Evolutionary conservation across 2,329 filamentous ascomycete species (phyloP).

Genomic region (Trichoderma endophyticum): DNA sequence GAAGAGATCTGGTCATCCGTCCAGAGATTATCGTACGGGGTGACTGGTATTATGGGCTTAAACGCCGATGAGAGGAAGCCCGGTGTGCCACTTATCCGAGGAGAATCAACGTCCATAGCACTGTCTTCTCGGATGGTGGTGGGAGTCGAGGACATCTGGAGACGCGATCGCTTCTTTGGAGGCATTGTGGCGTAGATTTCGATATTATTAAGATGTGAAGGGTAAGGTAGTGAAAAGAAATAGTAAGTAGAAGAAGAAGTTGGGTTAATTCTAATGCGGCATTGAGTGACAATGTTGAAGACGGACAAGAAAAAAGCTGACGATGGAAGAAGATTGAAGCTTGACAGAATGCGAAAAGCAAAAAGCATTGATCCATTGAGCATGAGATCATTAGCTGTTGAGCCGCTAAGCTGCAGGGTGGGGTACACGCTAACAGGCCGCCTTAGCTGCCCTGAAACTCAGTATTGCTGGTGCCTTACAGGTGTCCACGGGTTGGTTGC

Average conservation of each 20-base stretch:
- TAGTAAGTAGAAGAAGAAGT: not conserved
- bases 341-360: not conserved
- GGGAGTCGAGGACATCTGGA: constrained; percentile 56
- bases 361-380: not conserved
- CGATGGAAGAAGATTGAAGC: not conserved
- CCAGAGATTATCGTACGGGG: constrained; percentile 66
- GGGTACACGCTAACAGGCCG: not conserved
- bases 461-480: not conserved
- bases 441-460: not conserved
- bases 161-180: constrained; percentile 65
- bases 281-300: not conserved
- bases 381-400: constrained; percentile 18
- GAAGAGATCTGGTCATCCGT: constrained; percentile 93
- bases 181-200: constrained; percentile 50
- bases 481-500: not conserved
- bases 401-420: constrained; percentile 11
- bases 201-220: not conserved
- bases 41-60: constrained; percentile 25
- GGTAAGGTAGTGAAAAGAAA: not conserved
- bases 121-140: constrained; percentile 55
- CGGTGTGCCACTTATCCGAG: constrained; percentile 51
- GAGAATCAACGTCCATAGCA: constrained; percentile 58
- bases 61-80: constrained; percentile 21
- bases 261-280: not conserved
- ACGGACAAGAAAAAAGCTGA: not conserved